Conservation (phyloP, 352 stramenopile genomes). For the Halophytophthora polymorphica region DNA sequence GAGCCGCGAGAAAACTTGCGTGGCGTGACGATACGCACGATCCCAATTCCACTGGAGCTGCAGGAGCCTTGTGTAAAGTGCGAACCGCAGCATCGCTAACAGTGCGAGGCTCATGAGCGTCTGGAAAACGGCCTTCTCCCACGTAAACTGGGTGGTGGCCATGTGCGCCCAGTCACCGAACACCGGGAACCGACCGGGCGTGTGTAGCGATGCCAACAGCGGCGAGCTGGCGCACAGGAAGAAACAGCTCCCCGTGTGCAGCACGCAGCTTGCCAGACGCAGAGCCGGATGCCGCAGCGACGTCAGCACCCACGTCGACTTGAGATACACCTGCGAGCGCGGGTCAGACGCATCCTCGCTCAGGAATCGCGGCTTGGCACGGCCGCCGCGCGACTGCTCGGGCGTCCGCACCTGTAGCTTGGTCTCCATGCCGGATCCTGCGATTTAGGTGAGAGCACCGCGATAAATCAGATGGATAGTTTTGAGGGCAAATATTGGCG, state of each 20-base stretch:
- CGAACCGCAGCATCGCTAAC: constrained; percentile 33
- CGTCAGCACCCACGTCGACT: constrained; percentile 34
- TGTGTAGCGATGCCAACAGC: constrained; percentile 27
- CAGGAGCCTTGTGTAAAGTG: constrained; percentile 34
- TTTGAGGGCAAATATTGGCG: no score
- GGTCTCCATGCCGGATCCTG: no score
- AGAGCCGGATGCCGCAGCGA: constrained; percentile 39
- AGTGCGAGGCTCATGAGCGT: constrained; percentile 9
- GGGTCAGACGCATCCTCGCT: constrained; percentile 6
- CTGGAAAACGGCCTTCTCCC: constrained; percentile 38
- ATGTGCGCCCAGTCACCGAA: constrained; percentile 28
- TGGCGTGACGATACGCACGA: constrained; percentile 25
- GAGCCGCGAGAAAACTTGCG: constrained; percentile 24
- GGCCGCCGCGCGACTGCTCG: no score
- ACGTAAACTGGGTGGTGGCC: constrained; percentile 15
- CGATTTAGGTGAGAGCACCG: no score
- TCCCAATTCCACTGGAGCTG: constrained; percentile 52
- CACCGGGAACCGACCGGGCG: constrained; percentile 36
- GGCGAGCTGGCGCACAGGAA: constrained; percentile 39
- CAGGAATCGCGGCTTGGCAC: constrained; percentile 8
- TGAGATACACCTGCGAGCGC: constrained; percentile 23
- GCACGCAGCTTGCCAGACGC: constrained; percentile 30
- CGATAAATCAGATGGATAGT: no score
- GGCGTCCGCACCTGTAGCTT: no score
- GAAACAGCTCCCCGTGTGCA: constrained; percentile 36